Base-by-base conservation (phyloP, 306 rosid species). In the Dalbergia cultrata region DNA sequence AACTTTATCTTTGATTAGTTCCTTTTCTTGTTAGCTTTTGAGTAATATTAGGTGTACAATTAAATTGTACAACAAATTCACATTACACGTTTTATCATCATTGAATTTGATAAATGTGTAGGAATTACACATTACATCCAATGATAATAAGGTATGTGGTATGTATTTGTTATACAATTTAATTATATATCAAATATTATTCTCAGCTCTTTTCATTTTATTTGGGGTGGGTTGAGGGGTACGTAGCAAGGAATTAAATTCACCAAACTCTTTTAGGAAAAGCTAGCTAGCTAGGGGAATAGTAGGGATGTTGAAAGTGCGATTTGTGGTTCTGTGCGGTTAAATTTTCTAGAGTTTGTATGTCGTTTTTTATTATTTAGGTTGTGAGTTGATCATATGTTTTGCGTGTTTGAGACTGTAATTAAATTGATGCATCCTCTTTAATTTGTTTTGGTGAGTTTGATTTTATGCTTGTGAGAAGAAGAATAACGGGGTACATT, bases 361-460 rank as follows among this genome's bases (percentile, higher is more conserved):
- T 71, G 68, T 74, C 39, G 34, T 53, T 71, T 83, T 83, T 81
- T 16, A 61, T 17, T 16, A 11, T 8, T 59, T 58, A 54, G 4
- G 58, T 2, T 7, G 26, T 61, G 60, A 81, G 47, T 74, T 80
- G 9, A 35, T 80, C 10, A 52, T 80, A 45, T 81, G 56, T 64
- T 82, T 56, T 54, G 53, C 73, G 77, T 78, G 50, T 78, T 74
- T 67, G 61, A 63, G 81, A 84, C 67, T 92, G 90, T 92, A 90
- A 84, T 79, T 79, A 74, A 82, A 88, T 84, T 83, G 85, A 85
- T 83, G 90, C 68, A 59, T 81, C 58, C 31, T 26, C 31, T 52
- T 49, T n/a, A n/a, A n/a, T n/a, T n/a, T 0, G 60, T 54, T 79
- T 44, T 68, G 77, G 18, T 78, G 81, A 81, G 67, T 75, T 86